Percentiles rank a stretch among this genome's conserved stretches.
These are phyloP conservation scores for Xylariaceae sp. DNA, from an alignment of 2,329 filamentous ascomycete species.

Conservation along the genomic window DNA sequence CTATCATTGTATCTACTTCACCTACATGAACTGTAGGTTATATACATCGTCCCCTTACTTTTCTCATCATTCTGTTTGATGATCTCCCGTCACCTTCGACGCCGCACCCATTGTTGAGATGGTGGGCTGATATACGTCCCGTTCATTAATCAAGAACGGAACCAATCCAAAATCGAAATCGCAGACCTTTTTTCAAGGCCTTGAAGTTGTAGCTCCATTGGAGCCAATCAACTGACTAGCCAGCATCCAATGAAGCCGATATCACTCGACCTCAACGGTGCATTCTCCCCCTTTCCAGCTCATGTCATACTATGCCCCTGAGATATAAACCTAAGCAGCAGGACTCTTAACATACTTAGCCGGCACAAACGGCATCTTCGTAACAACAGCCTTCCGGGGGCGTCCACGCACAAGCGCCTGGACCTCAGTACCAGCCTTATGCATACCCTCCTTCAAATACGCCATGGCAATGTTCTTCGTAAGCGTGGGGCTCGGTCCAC, in stretches of 20 bases:
- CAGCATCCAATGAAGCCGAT: too few species aligned
- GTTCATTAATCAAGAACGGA: background rate
- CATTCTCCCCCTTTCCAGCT: too few species aligned
- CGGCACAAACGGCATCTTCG: constrained; percentile 84
- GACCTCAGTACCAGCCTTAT: constrained; percentile 80
- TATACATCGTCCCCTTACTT: background rate
- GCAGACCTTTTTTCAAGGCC: background rate
- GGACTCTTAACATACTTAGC: constrained; percentile 65
- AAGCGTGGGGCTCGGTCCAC: constrained; percentile 80
- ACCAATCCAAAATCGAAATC: background rate
- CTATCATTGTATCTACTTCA: background rate
- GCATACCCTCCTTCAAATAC: constrained; percentile 73
- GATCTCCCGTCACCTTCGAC: too few species aligned
- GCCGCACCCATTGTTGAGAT: constrained; percentile 11
- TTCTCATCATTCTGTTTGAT: background rate
- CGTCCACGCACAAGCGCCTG: constrained; percentile 73
- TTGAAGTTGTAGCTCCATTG: too few species aligned
- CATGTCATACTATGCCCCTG: too few species aligned
- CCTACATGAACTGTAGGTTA: too few species aligned
- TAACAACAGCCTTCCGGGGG: constrained; percentile 66
- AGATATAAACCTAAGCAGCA: constrained; percentile 12
- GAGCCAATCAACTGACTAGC: too few species aligned
- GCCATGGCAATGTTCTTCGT: constrained; percentile 95
- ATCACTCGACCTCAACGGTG: too few species aligned
- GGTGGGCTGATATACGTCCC: too few species aligned